Evolutionary conservation across 306 rosid genomes (phyloP), one percentile per base, ranked within the genome.

Genomic region (Vigna mungo): DNA sequence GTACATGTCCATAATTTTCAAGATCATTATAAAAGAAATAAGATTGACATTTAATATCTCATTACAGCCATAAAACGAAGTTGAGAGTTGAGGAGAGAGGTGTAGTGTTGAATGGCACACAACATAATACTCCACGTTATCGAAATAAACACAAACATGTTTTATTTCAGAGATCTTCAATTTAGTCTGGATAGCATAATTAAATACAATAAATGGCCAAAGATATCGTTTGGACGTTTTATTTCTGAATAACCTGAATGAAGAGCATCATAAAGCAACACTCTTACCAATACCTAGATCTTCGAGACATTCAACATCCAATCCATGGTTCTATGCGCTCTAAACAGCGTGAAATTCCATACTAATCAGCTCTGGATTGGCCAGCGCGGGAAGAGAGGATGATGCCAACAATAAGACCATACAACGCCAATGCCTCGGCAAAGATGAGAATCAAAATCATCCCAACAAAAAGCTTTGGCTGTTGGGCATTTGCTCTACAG

Each of bases 311-410:
- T 70, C 73, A 68, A 52, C 65, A 71, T 53, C 34, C 46, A 18
- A 74, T 53, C 39, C 46, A 16, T 64, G 80, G 60, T 72, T 60
- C 70, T 58, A 18, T 49, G 74, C 51, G 67, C 62, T 53, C 64
- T 65, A 51, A 18, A 69, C 17, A 39, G 72, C 56, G 2, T 20
- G 4, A 56, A 74, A 53, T 61, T 21, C 25, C 17, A 37, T n/a
- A 48, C 66, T 86, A 88, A 16, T 90, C 92, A 39, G 96, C 89
- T 82, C 96, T 82, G 75, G 96, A 90, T 82, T 90, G 92, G 80
- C 96, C 92, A 69, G 96, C 90, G 4, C 90, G 85, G 47, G 93
- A 91, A n/a, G 96, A 87, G 62, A 88, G 93, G 75, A 91, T 89
- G 83, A 91, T 89, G 27, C 96, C 93, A 72, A 91, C 96, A 74